A percentile compares a stretch with the other conserved stretches of the same genome.
phyloP scores from a whole-genome alignment of 2,329 filamentous ascomycete genomes.

The Rosellinia necatrix region DNA sequence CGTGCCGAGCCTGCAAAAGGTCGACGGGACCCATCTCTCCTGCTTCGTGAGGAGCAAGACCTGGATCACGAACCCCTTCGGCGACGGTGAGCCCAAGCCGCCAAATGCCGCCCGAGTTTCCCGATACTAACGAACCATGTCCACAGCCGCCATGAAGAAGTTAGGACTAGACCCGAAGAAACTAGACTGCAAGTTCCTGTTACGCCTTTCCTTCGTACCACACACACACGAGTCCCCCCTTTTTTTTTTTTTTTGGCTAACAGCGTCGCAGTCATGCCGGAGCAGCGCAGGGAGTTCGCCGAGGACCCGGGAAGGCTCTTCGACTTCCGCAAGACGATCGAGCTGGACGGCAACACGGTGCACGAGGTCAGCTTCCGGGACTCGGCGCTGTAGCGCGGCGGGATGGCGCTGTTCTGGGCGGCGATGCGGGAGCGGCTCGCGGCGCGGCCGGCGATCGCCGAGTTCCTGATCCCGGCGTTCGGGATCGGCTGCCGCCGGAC shows the following conservation, averaged over 20 bases:
- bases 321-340: slow-evolving; percentile 50
- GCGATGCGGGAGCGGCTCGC: slow-evolving; percentile 48
- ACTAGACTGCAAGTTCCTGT: slow-evolving; percentile 44
- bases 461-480: slow-evolving; percentile 50
- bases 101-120: not conserved
- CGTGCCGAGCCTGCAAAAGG: slow-evolving; percentile 52
- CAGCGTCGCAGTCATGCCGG: slow-evolving; percentile 41
- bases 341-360: slow-evolving; percentile 48
- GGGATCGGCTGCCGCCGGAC: slow-evolving; percentile 50
- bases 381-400: slow-evolving; percentile 43
- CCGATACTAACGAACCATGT: not conserved
- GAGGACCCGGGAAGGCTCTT: slow-evolving; percentile 45
- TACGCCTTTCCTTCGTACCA: not conserved
- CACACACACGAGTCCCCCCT: too few relatives aligned
- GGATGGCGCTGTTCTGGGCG: slow-evolving; percentile 39
- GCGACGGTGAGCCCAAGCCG: slow-evolving; percentile 41
- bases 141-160: slow-evolving; percentile 44
- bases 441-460: slow-evolving; percentile 49
- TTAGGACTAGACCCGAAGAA: slow-evolving; percentile 48
- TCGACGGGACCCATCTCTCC: slow-evolving; percentile 47
- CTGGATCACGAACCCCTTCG: slow-evolving; percentile 55
- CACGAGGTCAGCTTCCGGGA: slow-evolving; percentile 48
- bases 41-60: slow-evolving; percentile 55
- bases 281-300: slow-evolving; percentile 46
- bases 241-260: not conserved